Conservation (phyloP, 805 yeast species). For the Monosporozyma yasuniensis region DNA sequence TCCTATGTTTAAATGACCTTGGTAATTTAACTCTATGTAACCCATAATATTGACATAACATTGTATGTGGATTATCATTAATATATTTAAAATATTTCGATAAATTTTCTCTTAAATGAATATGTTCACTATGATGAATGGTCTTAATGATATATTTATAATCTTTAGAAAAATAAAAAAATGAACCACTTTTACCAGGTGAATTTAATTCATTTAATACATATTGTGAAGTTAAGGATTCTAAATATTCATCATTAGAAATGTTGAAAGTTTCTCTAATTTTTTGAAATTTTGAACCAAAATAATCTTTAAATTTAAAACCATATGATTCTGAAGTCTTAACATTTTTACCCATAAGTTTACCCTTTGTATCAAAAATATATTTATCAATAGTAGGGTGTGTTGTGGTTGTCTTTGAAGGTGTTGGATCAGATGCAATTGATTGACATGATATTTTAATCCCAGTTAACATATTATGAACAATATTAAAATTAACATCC, state of each 20-base stretch:
- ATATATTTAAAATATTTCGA: constrained; percentile 76
- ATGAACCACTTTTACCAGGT: constrained; percentile 95
- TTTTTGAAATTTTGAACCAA: constrained; percentile 89
- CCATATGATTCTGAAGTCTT: constrained; percentile 89
- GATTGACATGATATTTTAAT: constrained; percentile 49
- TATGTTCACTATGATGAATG: constrained; percentile 87
- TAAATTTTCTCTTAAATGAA: constrained; percentile 63
- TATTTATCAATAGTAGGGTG: constrained; percentile 73
- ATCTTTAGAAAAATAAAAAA: constrained; percentile 90
- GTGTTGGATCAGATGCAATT: constrained; percentile 32
- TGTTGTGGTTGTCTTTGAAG: constrained; percentile 54
- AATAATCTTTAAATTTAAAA: constrained; percentile 92
- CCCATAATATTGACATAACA: constrained; percentile 91
- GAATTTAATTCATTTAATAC: constrained; percentile 86
- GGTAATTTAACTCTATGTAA: constrained; percentile 90
- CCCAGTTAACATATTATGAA: constrained; percentile 95
- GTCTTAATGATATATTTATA: constrained; percentile 92
- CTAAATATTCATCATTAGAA: constrained; percentile 91
- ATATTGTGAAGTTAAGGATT: constrained; percentile 87
- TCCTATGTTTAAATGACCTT: constrained; percentile 33
- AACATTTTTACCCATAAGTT: constrained; percentile 36
- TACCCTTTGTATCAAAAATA: constrained; percentile 38
- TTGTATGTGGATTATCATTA: constrained; percentile 73
- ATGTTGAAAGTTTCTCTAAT: constrained; percentile 70
- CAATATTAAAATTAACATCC: constrained; percentile 86